These are phyloP conservation scores for Anacardium occidentale DNA, from an alignment of 345 rosid genomes.

Conservation along the genomic window DNA sequence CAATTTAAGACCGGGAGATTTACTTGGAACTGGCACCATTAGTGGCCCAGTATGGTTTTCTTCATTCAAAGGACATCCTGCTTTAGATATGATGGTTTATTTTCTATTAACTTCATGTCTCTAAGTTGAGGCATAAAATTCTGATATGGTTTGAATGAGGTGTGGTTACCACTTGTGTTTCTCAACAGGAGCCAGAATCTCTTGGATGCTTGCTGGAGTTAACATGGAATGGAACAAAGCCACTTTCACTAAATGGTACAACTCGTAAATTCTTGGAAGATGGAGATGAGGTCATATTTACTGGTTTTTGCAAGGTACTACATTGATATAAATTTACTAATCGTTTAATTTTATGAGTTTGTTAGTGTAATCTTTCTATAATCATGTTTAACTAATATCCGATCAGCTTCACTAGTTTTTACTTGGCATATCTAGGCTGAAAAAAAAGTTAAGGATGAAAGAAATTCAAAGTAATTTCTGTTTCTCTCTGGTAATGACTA, in stretches of 20 bases:
- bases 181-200: slow-evolving; percentile 78
- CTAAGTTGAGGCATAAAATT: neutral
- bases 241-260: slow-evolving; percentile 57
- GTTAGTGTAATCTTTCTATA: neutral
- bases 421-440: neutral
- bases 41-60: slow-evolving; percentile 78
- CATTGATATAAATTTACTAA: neutral
- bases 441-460: neutral
- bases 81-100: neutral
- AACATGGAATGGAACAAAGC: slow-evolving; percentile 90
- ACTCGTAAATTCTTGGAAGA: slow-evolving; percentile 79
- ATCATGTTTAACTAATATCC: neutral
- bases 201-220: slow-evolving; percentile 90
- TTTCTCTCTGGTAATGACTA: neutral
- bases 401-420: neutral
- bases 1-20: slow-evolving; percentile 94
- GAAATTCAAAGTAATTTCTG: neutral
- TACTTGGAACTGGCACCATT: slow-evolving; percentile 92
- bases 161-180: slow-evolving; percentile 17
- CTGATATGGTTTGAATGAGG: neutral
- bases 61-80: neutral
- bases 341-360: slow-evolving; percentile 6
- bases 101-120: neutral
- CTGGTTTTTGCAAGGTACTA: slow-evolving; percentile 76
- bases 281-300: slow-evolving; percentile 85